Conservation (phyloP, 1,284 basidiomycete species). For the Cryptococcus jaspeensis region DNA sequence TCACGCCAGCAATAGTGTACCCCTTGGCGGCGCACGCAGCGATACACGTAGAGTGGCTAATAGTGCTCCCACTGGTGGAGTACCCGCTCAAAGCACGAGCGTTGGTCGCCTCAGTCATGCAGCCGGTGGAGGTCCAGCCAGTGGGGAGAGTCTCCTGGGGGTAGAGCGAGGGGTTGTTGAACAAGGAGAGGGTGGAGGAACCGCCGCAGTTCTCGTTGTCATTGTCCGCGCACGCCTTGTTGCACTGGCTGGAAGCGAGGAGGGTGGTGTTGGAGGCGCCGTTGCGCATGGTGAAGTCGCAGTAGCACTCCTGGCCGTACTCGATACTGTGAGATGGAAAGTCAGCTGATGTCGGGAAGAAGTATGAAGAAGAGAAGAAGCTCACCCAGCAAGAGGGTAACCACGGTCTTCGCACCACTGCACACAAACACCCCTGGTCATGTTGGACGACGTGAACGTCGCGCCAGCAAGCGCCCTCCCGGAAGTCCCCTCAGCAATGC, state of each 20-base stretch:
- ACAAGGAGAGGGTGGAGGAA: slow-evolving; percentile 49
- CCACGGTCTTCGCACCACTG: slow-evolving; percentile 27
- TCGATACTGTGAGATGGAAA: slow-evolving; percentile 16
- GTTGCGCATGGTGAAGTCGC: slow-evolving; percentile 29
- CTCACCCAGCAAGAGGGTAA: too few relatives aligned
- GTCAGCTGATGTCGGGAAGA: neutral
- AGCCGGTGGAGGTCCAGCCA: slow-evolving; percentile 34
- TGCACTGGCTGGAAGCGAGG: slow-evolving; percentile 21
- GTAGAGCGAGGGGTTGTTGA: slow-evolving; percentile 57
- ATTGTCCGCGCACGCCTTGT: slow-evolving; percentile 25
- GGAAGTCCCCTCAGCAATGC: slow-evolving; percentile 37
- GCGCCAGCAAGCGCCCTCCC: slow-evolving; percentile 33
- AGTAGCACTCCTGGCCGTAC: slow-evolving; percentile 34
- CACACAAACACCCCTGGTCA: slow-evolving; percentile 29
- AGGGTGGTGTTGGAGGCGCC: slow-evolving; percentile 33
- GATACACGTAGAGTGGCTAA: slow-evolving; percentile 32
- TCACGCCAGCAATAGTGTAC: slow-evolving; percentile 24
- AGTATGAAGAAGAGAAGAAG: neutral
- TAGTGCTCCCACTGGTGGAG: slow-evolving; percentile 18
- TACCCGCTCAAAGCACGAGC: slow-evolving; percentile 29
- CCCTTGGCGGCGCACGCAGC: slow-evolving; percentile 25
- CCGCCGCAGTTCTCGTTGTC: slow-evolving; percentile 38
- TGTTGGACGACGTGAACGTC: slow-evolving; percentile 19
- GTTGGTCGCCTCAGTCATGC: slow-evolving; percentile 29
- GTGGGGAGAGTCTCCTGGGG: slow-evolving; percentile 38